These are phyloP conservation scores for Aspergillus sparsus DNA, from an alignment of 495 filamentous ascomycete genomes.

Conservation along the genomic window DNA sequence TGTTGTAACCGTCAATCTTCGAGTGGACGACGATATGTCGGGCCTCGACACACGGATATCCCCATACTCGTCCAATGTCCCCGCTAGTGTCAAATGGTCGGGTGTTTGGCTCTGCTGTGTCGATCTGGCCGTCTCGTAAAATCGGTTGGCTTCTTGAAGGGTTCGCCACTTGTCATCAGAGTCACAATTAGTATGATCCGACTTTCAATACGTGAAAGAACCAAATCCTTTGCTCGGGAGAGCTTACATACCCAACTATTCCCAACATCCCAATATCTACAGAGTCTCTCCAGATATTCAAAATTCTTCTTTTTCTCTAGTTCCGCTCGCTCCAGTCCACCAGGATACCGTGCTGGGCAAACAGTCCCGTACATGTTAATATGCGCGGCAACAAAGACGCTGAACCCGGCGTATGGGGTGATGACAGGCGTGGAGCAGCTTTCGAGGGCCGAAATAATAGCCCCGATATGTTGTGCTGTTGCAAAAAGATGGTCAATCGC, in stretches of 20 bases:
- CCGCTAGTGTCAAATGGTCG: conserved; percentile 38
- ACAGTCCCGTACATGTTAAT: conserved; percentile 52
- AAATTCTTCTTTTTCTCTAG: conserved; percentile 40
- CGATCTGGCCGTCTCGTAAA: conserved; percentile 42
- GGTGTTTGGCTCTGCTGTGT: conserved; percentile 26
- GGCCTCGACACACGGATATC: conserved; percentile 36
- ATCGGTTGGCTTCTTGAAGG: conserved; percentile 45
- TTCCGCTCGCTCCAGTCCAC: conserved; percentile 40
- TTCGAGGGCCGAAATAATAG: conserved; percentile 39
- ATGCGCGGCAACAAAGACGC: conserved; percentile 47
- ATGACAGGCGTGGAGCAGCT: conserved; percentile 42
- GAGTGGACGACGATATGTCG: conserved; percentile 2
- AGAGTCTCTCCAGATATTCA: conserved; percentile 41
- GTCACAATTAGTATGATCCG: background rate
- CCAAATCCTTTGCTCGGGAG: background rate
- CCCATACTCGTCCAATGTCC: conserved; percentile 46
- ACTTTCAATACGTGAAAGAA: no score
- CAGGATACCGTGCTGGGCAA: conserved; percentile 39
- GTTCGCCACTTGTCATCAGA: conserved; percentile 37
- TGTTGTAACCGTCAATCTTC: background rate
- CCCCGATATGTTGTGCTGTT: conserved; percentile 41
- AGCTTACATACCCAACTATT: conserved; percentile 40
- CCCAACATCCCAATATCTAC: conserved; percentile 44
- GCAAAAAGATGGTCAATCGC: conserved; percentile 42
- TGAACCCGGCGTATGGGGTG: conserved; percentile 48